Percentiles rank a stretch among this genome's conserved stretches.
These are phyloP conservation scores for Castanea sativa DNA, from an alignment of 306 rosid species.

Conservation along the genomic window DNA sequence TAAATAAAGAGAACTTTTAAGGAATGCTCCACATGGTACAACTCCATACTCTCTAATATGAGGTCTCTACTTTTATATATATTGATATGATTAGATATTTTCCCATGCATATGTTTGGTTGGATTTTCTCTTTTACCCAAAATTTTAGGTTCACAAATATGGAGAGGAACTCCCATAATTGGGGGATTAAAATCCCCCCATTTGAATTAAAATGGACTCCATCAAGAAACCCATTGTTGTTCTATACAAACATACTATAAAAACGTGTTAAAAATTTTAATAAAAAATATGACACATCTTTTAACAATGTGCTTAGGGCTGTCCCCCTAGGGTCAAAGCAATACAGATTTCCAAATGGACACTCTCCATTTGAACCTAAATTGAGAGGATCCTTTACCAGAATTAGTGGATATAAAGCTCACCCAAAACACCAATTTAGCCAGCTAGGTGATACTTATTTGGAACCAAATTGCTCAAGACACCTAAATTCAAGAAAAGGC, in stretches of 20 bases:
- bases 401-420: background rate
- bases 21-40: too few species aligned
- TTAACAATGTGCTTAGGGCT: too few species aligned
- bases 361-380: too few species aligned
- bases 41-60: too few species aligned
- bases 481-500: background rate
- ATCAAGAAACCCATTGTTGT: too few species aligned
- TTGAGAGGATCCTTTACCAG: too few species aligned
- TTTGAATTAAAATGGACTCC: background rate
- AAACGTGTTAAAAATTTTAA: background rate
- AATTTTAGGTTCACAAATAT: background rate
- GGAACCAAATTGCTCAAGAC: background rate
- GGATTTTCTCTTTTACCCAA: background rate
- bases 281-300: background rate
- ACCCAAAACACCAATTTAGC: background rate
- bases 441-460: background rate
- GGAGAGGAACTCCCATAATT: background rate
- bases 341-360: too few species aligned
- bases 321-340: too few species aligned
- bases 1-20: too few species aligned
- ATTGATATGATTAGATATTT: background rate
- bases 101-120: background rate
- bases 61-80: too few species aligned
- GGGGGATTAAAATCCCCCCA: background rate
- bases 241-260: background rate